Percentiles rank a stretch among this genome's conserved stretches.
Evolutionary conservation across 495 filamentous ascomycete species (phyloP).

Genomic region (Penicillium silybi): DNA sequence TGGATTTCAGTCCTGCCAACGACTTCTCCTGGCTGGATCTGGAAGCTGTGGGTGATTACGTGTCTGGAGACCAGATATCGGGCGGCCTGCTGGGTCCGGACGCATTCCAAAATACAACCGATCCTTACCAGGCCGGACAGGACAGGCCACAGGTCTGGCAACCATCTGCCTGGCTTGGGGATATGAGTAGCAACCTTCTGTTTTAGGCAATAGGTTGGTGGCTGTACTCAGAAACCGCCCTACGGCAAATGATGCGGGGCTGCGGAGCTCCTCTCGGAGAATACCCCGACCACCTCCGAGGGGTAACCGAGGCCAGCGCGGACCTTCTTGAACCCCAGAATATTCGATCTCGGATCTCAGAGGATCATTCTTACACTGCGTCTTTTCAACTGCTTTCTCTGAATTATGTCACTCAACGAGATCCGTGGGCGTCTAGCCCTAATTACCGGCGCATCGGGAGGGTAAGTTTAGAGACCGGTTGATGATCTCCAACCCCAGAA

Average conservation of each 20-base stretch:
- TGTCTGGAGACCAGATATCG: slow-evolving; percentile 42
- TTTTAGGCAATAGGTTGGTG: slow-evolving; percentile 23
- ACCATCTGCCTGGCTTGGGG: slow-evolving; percentile 36
- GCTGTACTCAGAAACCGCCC: background rate
- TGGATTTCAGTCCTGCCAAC: slow-evolving; percentile 47
- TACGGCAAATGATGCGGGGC: slow-evolving; percentile 25
- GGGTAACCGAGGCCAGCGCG: slow-evolving; percentile 19
- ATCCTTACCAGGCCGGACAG: slow-evolving; percentile 28
- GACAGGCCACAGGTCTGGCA: slow-evolving; percentile 41
- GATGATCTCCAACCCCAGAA: background rate
- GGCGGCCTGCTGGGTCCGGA: slow-evolving; percentile 38
- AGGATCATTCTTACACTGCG: background rate
- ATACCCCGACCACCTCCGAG: slow-evolving; percentile 16
- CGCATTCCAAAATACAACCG: slow-evolving; percentile 31
- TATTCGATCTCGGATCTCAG: background rate
- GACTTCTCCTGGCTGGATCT: slow-evolving; percentile 59
- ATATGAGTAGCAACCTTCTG: slow-evolving; percentile 41
- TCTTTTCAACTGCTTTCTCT: background rate
- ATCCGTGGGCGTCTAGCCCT: slow-evolving; percentile 57
- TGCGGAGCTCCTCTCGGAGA: slow-evolving; percentile 20
- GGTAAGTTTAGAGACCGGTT: slow-evolving; percentile 38
- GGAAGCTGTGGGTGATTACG: slow-evolving; percentile 54
- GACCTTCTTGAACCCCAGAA: slow-evolving; percentile 1
- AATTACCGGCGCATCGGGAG: slow-evolving; percentile 63
- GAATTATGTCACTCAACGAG: slow-evolving; percentile 43